Base-by-base conservation (phyloP, 305 asterid species). In the Ilex paraguariensis region DNA sequence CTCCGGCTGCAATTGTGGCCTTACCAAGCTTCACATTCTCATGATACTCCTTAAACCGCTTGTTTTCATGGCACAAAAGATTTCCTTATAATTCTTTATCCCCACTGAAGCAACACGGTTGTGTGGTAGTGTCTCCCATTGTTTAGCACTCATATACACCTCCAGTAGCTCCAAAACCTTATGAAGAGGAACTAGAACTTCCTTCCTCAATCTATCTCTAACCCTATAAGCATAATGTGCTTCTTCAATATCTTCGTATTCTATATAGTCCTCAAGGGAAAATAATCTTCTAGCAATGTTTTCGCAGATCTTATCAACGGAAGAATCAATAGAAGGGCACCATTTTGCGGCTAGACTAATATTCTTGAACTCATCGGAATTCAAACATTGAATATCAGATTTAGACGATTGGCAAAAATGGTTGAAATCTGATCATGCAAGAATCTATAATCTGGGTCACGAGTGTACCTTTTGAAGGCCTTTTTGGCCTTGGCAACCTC, bases 1-100 rank as follows among this genome's bases (percentile, higher is more conserved):
- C 85, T 9, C 85, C 80, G 0, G 79, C 82, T 3, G 77, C 77
- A 32, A 79, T 79, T 54, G 69, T 79, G 0, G 12, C 72, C 75
- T 40, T 79, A 65, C 46, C 82, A 79, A 5, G 50, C 70, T 76
- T 79, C 49, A 76, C 82, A 10, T 79, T 63, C 61, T 70, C 59
- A 56, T 76, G 79, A 51, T 70, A 79, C 42, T 58, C 45, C 17
- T 31, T 14, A 57, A 79, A 79, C 71, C 84, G 67, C 48, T 70
- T 67, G 2, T 53, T 17, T 58, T 79, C 84, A 30, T 71, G 72
- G 40, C 65, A 56, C 33, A 58, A 42, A 79, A 79, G 9, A 48
- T 49, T 7, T 33, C 68, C 17, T 58, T 75, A 54, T 75, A 75
- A 7, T 73, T 79, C 73, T 76, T 75, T 77, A 79, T 79, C 3